A percentile compares a stretch with the other conserved stretches of the same genome.
Conservation (phyloP, 2,329 filamentous ascomycete species). For the Colletotrichum sp. region DNA sequence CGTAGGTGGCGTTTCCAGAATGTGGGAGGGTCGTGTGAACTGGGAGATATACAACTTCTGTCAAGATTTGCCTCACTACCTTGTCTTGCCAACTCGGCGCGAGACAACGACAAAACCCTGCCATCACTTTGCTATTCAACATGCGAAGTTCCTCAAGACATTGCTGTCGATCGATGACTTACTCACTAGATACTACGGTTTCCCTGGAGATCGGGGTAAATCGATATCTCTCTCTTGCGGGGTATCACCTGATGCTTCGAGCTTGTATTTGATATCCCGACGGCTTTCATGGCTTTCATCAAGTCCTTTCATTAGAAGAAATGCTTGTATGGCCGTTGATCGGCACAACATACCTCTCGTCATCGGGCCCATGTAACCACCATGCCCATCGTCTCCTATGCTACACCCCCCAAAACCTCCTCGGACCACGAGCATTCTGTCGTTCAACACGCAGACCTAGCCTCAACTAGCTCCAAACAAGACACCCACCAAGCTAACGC, state of each 20-base stretch:
- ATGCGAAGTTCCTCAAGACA: not conserved
- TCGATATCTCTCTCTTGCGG: not conserved
- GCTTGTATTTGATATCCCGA: not conserved
- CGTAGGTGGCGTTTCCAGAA: not conserved
- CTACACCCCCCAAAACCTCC: not conserved
- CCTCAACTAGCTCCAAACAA: not conserved
- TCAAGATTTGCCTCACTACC: not conserved
- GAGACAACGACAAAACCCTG: fast-evolving
- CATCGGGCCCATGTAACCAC: not conserved
- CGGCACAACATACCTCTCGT: fast-evolving
- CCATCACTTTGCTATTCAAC: not conserved
- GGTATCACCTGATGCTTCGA: not conserved
- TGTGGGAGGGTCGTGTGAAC: fast-evolving
- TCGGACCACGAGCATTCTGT: not conserved
- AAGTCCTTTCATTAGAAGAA: not conserved
- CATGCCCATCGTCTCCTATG: not conserved
- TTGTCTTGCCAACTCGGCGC: not conserved
- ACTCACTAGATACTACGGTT: not conserved
- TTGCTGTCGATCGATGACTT: not conserved
- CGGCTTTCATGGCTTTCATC: not conserved
- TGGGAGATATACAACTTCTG: not conserved
- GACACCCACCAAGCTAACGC: not conserved
- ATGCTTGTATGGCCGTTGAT: not conserved
- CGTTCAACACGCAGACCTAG: not conserved
- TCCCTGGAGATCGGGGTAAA: not conserved